Conservation (phyloP, 1,139 yeast species). For the Williopsis jadinii region DNA sequence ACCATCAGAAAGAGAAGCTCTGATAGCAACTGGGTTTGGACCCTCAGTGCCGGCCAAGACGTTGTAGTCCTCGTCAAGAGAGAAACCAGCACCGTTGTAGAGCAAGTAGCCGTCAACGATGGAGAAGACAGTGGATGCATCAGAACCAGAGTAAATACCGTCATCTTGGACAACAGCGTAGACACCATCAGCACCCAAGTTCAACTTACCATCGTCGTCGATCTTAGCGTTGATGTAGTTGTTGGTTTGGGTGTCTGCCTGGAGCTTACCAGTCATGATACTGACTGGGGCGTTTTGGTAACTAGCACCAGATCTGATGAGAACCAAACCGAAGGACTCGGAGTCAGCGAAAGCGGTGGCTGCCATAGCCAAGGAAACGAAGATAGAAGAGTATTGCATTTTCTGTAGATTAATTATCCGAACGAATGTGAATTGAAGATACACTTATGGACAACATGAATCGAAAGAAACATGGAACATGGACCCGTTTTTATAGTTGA, state of each 20-base stretch:
- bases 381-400: conserved; percentile 11
- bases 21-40: conserved; percentile 10
- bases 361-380: conserved; percentile 13
- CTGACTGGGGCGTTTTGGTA: conserved; percentile 24
- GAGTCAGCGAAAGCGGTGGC: conserved; percentile 26
- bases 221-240: conserved; percentile 15
- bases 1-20: conserved; percentile 11
- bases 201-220: conserved; percentile 26
- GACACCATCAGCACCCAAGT: conserved; percentile 20
- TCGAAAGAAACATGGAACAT: too few species aligned
- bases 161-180: conserved; percentile 22
- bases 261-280: conserved; percentile 10
- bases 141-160: conserved; percentile 16
- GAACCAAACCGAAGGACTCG: conserved; percentile 25
- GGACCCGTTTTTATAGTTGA: too few species aligned
- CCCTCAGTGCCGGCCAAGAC: conserved; percentile 3
- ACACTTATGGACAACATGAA: too few species aligned
- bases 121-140: conserved; percentile 25
- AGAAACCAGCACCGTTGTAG: conserved; percentile 21
- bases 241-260: conserved; percentile 6
- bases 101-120: conserved; percentile 21
- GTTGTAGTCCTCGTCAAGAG: conserved; percentile 9
- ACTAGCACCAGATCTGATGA: conserved; percentile 27
- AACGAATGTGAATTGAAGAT: neutral
- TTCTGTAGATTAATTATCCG: neutral